Evolutionary conservation across 805 yeast species (phyloP).

Genomic region (Metschnikowia peoriensis): DNA sequence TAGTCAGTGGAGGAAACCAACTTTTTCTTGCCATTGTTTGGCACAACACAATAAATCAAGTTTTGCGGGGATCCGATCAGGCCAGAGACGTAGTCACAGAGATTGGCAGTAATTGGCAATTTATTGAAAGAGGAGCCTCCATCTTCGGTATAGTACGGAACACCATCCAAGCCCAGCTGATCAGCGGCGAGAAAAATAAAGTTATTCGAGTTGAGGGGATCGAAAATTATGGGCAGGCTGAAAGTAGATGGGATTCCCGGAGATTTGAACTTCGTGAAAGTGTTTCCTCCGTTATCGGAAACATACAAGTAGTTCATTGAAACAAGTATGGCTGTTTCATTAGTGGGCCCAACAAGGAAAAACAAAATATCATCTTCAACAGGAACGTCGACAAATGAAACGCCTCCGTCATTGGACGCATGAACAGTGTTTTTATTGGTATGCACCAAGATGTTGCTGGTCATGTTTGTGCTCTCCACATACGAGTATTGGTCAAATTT

Average conservation of each 20-base stretch:
- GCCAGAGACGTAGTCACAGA: constrained; percentile 68
- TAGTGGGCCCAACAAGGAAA: constrained; percentile 59
- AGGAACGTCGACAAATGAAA: constrained; percentile 42
- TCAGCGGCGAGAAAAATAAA: constrained; percentile 70
- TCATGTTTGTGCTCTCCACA: constrained; percentile 19
- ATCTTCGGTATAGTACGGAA: constrained; percentile 63
- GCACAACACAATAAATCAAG: constrained; percentile 63
- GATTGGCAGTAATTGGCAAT: constrained; percentile 50
- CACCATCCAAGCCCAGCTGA: constrained; percentile 55
- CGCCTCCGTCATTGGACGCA: constrained; percentile 73
- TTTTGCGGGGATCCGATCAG: constrained; percentile 45
- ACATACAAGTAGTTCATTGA: constrained; percentile 52
- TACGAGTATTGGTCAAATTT: constrained; percentile 56
- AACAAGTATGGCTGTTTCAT: constrained; percentile 54
- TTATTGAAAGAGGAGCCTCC: constrained; percentile 62
- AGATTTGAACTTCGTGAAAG: constrained; percentile 45
- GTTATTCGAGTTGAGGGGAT: constrained; percentile 51
- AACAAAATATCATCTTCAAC: constrained; percentile 44
- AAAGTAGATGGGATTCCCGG: constrained; percentile 39
- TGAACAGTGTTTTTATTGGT: constrained; percentile 52
- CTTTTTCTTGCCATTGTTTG: constrained; percentile 30
- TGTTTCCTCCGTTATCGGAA: constrained; percentile 67
- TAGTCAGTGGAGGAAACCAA: constrained; percentile 52
- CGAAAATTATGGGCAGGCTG: constrained; percentile 54
- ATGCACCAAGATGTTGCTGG: constrained; percentile 51